phyloP scores from a whole-genome alignment of 176 grass and related monocot species.

The Typha latifolia region DNA sequence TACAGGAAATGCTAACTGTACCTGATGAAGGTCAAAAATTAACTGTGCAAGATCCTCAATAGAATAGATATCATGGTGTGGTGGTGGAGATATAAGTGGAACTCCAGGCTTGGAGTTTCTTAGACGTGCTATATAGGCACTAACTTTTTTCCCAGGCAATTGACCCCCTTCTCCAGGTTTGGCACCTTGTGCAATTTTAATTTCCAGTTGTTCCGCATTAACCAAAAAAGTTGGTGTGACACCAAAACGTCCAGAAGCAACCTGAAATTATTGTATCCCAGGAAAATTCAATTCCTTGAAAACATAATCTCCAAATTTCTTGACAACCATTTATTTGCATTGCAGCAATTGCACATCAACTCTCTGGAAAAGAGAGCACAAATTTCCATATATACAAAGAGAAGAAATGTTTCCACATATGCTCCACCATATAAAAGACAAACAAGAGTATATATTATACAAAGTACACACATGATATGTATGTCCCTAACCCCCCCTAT shows the following conservation, averaged over 20 bases:
- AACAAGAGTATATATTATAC: no score
- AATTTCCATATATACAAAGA: no score
- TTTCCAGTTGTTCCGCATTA: slow-evolving; percentile 91
- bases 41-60: slow-evolving; percentile 99
- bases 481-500: no score
- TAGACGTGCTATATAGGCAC: slow-evolving; percentile 93
- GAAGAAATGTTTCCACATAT: no score
- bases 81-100: slow-evolving; percentile 98
- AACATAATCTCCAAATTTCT: slow-evolving; percentile 16
- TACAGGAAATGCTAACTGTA: slow-evolving; percentile 8
- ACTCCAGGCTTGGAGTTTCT: slow-evolving; percentile 99
- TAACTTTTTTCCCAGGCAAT: slow-evolving; percentile 98
- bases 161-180: slow-evolving; percentile 99
- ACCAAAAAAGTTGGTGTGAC: slow-evolving; percentile 99
- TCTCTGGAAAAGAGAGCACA: no score
- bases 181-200: slow-evolving; percentile 99
- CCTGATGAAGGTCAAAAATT: slow-evolving; percentile 99
- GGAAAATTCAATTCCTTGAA: slow-evolving; percentile 22
- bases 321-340: neutral
- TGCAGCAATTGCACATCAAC: no score
- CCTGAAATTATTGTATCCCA: slow-evolving; percentile 33
- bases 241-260: slow-evolving; percentile 98
- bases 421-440: no score
- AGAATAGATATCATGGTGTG: slow-evolving; percentile 99
- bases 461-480: no score